Percentiles rank a stretch among this genome's conserved stretches.
Conservation (phyloP, 768 basidiomycete genomes). For the Xerocomellus chrysenteron region DNA sequence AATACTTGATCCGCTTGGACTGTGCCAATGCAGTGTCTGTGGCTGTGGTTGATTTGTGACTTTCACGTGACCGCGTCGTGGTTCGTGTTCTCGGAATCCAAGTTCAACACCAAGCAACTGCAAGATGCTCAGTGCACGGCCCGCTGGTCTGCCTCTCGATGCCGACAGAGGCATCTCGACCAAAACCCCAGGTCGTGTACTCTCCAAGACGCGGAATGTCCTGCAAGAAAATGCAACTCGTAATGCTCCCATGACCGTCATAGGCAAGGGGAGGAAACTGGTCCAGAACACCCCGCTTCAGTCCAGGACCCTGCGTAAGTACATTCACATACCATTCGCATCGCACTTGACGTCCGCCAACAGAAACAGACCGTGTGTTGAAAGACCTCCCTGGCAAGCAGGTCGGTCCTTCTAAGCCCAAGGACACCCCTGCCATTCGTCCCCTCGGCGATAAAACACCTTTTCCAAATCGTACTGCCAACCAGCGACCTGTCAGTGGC, state of each 20-base stretch:
- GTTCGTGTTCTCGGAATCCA: conserved; percentile 14
- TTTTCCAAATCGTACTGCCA: conserved; percentile 57
- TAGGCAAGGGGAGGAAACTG: conserved; percentile 45
- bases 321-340: too few species aligned
- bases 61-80: conserved; percentile 30
- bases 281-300: conserved; percentile 37
- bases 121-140: conserved; percentile 31
- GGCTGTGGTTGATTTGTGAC: background rate
- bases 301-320: conserved; percentile 31
- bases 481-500: conserved; percentile 35
- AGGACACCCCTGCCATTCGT: conserved; percentile 33
- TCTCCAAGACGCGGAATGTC: conserved; percentile 37
- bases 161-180: conserved; percentile 23
- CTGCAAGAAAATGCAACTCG: conserved; percentile 52
- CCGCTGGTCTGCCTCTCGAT: conserved; percentile 27
- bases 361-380: conserved; percentile 21
- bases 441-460: conserved; percentile 77
- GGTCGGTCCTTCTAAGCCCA: conserved; percentile 23
- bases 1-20: too few species aligned
- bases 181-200: conserved; percentile 58
- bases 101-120: conserved; percentile 1
- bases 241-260: conserved; percentile 41
- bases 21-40: too few species aligned
- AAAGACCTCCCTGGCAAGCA: conserved; percentile 30
- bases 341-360: background rate